phyloP scores from a whole-genome alignment of 2,329 filamentous ascomycete species.

The Chrysoporthe austroafricana region DNA sequence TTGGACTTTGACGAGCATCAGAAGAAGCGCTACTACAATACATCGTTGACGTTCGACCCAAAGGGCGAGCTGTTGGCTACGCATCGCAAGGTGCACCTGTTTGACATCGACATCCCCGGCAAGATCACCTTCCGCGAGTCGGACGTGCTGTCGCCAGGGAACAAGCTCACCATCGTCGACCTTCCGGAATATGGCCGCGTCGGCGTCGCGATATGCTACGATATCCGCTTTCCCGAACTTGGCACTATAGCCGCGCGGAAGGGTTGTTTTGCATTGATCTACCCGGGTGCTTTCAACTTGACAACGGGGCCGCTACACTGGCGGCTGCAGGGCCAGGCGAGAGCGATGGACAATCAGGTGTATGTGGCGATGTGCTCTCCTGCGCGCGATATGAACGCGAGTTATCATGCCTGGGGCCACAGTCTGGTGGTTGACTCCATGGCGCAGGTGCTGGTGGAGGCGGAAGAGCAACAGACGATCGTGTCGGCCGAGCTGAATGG shows the following conservation, averaged over 20 bases:
- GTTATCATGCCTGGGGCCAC: slow-evolving; percentile 92
- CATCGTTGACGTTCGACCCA: slow-evolving; percentile 80
- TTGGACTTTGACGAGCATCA: slow-evolving; percentile 50
- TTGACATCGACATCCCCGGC: slow-evolving; percentile 96
- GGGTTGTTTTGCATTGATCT: slow-evolving; percentile 85
- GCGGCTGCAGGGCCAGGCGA: slow-evolving; percentile 78
- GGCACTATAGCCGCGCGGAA: slow-evolving; percentile 85
- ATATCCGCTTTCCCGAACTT: slow-evolving; percentile 93
- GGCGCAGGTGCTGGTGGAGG: slow-evolving; percentile 78
- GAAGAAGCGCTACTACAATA: slow-evolving; percentile 82
- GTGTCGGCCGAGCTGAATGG: slow-evolving; percentile 73
- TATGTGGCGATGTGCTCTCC: slow-evolving; percentile 94
- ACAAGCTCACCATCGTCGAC: slow-evolving; percentile 83
- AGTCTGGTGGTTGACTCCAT: slow-evolving; percentile 87
- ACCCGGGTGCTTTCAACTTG: slow-evolving; percentile 96
- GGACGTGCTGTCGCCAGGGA: slow-evolving; percentile 83
- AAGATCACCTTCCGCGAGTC: slow-evolving; percentile 91
- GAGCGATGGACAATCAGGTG: slow-evolving; percentile 91
- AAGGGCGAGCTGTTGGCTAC: slow-evolving; percentile 79
- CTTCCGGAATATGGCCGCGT: slow-evolving; percentile 87
- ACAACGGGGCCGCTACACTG: slow-evolving; percentile 94
- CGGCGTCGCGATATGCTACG: slow-evolving; percentile 93
- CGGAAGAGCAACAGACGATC: slow-evolving; percentile 77
- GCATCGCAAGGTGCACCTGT: slow-evolving; percentile 93
- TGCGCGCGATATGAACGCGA: slow-evolving; percentile 74